Conservation (phyloP, 2,329 filamentous ascomycete genomes). For the Graphilbum fragrans region DNA sequence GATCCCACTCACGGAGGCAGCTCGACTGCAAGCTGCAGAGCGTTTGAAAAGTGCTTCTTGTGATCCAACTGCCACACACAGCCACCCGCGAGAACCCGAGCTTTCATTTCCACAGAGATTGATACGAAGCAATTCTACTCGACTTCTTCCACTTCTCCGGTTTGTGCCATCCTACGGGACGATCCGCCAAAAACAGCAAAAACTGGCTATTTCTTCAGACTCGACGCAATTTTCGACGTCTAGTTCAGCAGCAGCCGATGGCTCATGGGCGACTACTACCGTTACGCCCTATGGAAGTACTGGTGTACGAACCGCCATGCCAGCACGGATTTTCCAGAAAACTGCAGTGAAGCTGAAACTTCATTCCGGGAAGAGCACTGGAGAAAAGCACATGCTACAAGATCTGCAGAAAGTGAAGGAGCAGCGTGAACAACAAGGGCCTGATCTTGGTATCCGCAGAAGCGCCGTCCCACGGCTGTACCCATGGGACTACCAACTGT, state of each 20-base stretch:
- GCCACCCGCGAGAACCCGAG: background rate
- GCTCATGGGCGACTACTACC: background rate
- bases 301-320: background rate
- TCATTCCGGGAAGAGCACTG: background rate
- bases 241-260: background rate
- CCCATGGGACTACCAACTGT: conserved; percentile 13
- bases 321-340: background rate
- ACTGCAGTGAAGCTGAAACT: background rate
- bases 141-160: background rate
- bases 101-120: background rate
- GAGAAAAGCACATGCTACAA: background rate
- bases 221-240: background rate
- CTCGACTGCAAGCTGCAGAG: conserved; percentile 14
- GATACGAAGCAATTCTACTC: background rate
- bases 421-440: background rate
- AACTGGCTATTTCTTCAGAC: background rate
- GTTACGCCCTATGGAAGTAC: conserved; percentile 3
- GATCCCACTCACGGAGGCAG: conserved; percentile 19
- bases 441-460: background rate
- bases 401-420: background rate
- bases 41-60: background rate
- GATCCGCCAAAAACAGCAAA: background rate
- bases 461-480: conserved; percentile 8
- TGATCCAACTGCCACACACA: background rate
- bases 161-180: background rate